Conservation (phyloP, 2,329 filamentous ascomycete genomes). For the Penicillium sp. region DNA sequence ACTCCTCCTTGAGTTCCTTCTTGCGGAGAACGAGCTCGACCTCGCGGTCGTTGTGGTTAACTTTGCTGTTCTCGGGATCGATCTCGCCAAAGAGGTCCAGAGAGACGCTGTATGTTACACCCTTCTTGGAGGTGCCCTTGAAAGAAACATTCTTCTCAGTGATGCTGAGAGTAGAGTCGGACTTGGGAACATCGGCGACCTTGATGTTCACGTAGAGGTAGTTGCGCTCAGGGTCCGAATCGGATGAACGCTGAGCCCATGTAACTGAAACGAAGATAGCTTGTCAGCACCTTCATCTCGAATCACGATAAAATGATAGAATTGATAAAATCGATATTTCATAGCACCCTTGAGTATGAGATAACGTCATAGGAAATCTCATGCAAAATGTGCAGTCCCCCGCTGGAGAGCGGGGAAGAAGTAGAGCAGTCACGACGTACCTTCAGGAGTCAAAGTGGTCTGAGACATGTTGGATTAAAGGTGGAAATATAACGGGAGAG, state of each 20-base stretch:
- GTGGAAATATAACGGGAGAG: slow-evolving; percentile 5
- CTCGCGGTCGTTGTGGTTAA: slow-evolving; percentile 83
- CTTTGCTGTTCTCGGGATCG: slow-evolving; percentile 78
- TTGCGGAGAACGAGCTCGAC: slow-evolving; percentile 90
- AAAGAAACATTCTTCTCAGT: slow-evolving; percentile 76
- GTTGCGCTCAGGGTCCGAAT: slow-evolving; percentile 79
- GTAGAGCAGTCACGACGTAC: slow-evolving; percentile 37
- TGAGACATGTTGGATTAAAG: slow-evolving; percentile 25
- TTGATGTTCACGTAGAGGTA: slow-evolving; percentile 90
- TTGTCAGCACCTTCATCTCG: slow-evolving; percentile 10
- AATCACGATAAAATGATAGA: background rate
- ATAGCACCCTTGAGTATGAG: slow-evolving; percentile 1
- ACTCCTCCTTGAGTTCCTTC: slow-evolving; percentile 93
- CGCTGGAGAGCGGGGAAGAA: slow-evolving; percentile 31
- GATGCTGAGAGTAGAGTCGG: slow-evolving; percentile 77
- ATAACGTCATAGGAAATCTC: slow-evolving; percentile 17
- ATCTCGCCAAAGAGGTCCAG: slow-evolving; percentile 91
- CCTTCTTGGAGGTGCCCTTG: slow-evolving; percentile 80
- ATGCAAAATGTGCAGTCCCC: slow-evolving; percentile 25
- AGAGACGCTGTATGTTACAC: slow-evolving; percentile 80
- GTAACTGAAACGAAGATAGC: slow-evolving; percentile 62
- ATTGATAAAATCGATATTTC: background rate
- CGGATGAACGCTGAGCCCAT: slow-evolving; percentile 95
- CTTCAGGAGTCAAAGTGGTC: slow-evolving; percentile 46
- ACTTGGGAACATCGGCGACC: slow-evolving; percentile 76